Conservation (phyloP, 139 green algal genomes). For the Micractinium sp. region DNA sequence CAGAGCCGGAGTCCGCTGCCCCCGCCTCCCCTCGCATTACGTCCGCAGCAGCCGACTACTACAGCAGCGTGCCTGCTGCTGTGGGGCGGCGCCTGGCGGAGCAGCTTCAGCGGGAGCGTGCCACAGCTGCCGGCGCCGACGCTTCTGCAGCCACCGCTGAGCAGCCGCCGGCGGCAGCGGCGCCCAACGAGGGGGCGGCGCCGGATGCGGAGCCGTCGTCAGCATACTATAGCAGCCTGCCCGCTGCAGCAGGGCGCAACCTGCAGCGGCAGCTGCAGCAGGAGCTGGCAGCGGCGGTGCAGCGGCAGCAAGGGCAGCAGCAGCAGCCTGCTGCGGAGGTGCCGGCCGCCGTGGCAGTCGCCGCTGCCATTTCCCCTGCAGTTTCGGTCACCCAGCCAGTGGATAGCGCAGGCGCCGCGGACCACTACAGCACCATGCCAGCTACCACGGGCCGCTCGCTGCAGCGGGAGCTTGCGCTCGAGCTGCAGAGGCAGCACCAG, state of each 20-base stretch:
- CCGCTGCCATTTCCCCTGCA: neutral
- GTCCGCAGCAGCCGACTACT: neutral
- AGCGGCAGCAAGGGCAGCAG: neutral
- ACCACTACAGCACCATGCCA: conserved; percentile 32
- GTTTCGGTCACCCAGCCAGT: neutral
- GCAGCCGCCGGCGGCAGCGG: no score
- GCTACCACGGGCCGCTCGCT: conserved; percentile 19
- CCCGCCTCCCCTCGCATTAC: neutral
- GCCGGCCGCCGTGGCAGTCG: neutral
- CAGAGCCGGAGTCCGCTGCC: neutral
- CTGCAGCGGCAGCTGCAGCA: conserved; percentile 21
- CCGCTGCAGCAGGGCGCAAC: conserved; percentile 14
- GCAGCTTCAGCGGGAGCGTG: neutral
- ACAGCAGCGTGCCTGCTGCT: conserved; percentile 15
- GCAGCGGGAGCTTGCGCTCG: neutral
- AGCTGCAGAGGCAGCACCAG: conserved; percentile 8
- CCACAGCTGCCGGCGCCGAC: neutral
- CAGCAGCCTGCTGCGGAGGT: neutral
- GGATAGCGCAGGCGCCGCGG: no score
- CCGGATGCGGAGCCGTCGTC: neutral
- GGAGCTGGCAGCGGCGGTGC: conserved; percentile 12
- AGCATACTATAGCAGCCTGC: conserved; percentile 27
- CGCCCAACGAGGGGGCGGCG: neutral
- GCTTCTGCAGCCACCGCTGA: neutral
- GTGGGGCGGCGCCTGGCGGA: conserved; percentile 1